Percentiles rank a stretch among this genome's conserved stretches.
phyloP scores from a whole-genome alignment of 257 asterid genomes.

The Fraxinus quadrangulata region DNA sequence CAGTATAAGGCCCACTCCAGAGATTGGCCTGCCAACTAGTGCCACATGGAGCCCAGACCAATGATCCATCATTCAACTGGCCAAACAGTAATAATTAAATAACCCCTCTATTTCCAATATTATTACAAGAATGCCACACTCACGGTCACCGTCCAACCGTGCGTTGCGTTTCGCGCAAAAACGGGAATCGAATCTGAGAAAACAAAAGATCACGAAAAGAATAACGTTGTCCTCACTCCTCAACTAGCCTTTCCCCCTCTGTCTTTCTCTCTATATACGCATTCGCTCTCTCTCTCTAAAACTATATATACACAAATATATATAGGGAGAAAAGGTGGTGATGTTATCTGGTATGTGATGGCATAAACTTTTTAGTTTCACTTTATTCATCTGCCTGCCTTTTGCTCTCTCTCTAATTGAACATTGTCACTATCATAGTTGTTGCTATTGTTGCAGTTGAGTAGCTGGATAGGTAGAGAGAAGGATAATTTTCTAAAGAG shows the following conservation, averaged over 20 bases:
- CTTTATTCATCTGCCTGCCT: slow-evolving; percentile 30
- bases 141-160: slow-evolving; percentile 41
- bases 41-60: slow-evolving; percentile 37
- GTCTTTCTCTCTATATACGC: slow-evolving; percentile 34
- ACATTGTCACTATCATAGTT: slow-evolving; percentile 33
- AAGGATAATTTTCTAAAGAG: slow-evolving; percentile 19
- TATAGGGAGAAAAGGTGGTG: slow-evolving; percentile 26
- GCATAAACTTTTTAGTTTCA: slow-evolving; percentile 29
- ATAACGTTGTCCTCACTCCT: slow-evolving; percentile 33
- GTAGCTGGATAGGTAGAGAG: slow-evolving; percentile 21
- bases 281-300: slow-evolving; percentile 15
- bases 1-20: slow-evolving; percentile 31
- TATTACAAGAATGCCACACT: slow-evolving; percentile 35
- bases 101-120: background rate
- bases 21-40: slow-evolving; percentile 24
- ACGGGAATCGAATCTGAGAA: slow-evolving; percentile 50
- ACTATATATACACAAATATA: slow-evolving; percentile 9
- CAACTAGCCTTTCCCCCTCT: slow-evolving; percentile 12
- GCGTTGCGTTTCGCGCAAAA: slow-evolving; percentile 45
- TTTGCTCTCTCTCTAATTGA: slow-evolving; percentile 22
- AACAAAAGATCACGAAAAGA: slow-evolving; percentile 34
- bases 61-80: slow-evolving; percentile 7
- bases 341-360: slow-evolving; percentile 17
- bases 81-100: background rate
- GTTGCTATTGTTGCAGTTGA: slow-evolving; percentile 22